Conservation (phyloP, 805 yeast genomes). For the Zygosaccharomyces bisporus region DNA sequence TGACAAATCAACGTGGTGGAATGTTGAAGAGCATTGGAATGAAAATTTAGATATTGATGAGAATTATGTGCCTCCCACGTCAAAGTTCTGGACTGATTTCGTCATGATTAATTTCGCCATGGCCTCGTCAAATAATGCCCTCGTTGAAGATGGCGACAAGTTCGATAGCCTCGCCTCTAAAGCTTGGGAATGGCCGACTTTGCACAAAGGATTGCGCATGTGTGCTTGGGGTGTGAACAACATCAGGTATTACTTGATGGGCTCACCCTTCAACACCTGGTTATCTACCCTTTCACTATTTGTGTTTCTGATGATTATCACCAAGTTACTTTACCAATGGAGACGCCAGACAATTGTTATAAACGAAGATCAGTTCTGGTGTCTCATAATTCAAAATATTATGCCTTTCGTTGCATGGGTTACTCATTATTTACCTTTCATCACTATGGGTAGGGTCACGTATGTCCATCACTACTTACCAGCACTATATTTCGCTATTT, state of each 20-base stretch:
- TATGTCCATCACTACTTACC: conserved; percentile 97
- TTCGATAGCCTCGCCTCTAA: conserved; percentile 65
- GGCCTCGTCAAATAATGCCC: conserved; percentile 84
- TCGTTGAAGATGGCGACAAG: conserved; percentile 74
- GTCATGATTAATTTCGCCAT: conserved; percentile 72
- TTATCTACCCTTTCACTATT: conserved; percentile 58
- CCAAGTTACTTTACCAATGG: conserved; percentile 47
- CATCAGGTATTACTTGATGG: conserved; percentile 63
- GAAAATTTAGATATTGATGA: conserved; percentile 51
- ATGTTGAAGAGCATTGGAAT: conserved; percentile 68
- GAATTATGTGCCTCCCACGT: conserved; percentile 54
- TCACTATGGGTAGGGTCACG: conserved; percentile 93
- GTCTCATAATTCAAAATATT: conserved; percentile 58
- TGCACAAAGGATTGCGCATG: conserved; percentile 69
- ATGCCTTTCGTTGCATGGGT: conserved; percentile 91
- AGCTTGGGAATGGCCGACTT: conserved; percentile 90
- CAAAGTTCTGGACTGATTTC: conserved; percentile 73
- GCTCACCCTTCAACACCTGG: conserved; percentile 79
- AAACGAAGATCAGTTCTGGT: conserved; percentile 41
- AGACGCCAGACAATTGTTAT: conserved; percentile 63
- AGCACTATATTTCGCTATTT: conserved; percentile 88
- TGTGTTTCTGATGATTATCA: conserved; percentile 43
- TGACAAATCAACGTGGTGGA: conserved; percentile 89
- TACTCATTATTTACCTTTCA: conserved; percentile 83
- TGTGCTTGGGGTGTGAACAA: conserved; percentile 63